These are phyloP conservation scores for Candida sojae DNA, from an alignment of 1,139 yeast species.

Conservation along the genomic window DNA sequence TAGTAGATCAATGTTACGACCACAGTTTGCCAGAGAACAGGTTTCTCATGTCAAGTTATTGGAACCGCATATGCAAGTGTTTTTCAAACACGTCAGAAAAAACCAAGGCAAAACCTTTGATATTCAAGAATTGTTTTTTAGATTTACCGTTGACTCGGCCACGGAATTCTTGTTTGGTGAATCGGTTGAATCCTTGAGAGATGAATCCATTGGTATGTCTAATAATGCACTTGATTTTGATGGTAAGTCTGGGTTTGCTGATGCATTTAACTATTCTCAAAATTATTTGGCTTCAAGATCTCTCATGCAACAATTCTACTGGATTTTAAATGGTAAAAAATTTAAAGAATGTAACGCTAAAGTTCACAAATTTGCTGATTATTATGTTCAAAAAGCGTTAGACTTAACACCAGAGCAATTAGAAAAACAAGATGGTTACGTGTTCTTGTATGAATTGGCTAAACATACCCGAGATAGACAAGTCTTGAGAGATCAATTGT, in stretches of 20 bases:
- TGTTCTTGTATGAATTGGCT: constrained; percentile 52
- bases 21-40: constrained; percentile 60
- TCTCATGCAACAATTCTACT: constrained; percentile 36
- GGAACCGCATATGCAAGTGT: constrained; percentile 47
- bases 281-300: constrained; percentile 37
- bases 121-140: constrained; percentile 50
- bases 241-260: constrained; percentile 41
- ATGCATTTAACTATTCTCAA: constrained; percentile 45
- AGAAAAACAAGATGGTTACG: constrained; percentile 43
- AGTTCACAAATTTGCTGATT: constrained; percentile 38
- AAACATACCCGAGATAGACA: constrained; percentile 51
- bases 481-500: constrained; percentile 52
- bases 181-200: constrained; percentile 43
- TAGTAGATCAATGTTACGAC: constrained; percentile 58
- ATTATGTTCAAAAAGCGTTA: constrained; percentile 33
- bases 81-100: constrained; percentile 34
- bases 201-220: constrained; percentile 22
- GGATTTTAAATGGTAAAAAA: constrained; percentile 28
- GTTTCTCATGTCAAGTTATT: constrained; percentile 49
- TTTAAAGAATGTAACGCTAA: constrained; percentile 30
- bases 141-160: constrained; percentile 57
- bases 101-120: constrained; percentile 39
- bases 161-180: constrained; percentile 63
- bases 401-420: constrained; percentile 29
- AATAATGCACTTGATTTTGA: constrained; percentile 19